Base-by-base conservation (phyloP, 2,329 filamentous ascomycete genomes). In the Fusarium zealandicum region DNA sequence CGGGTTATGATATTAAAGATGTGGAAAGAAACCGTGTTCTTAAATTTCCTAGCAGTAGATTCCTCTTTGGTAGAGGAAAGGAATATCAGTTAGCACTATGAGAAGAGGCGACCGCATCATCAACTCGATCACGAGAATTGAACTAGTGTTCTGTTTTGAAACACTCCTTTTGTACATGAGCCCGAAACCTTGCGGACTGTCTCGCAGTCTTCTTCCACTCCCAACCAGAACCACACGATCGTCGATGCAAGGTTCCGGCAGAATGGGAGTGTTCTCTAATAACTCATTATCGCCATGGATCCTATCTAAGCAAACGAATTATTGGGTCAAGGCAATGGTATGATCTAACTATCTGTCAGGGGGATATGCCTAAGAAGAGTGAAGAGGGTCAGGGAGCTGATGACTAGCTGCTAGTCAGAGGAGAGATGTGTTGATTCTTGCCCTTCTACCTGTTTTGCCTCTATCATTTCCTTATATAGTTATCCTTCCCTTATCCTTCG, bases 101-200 rank as follows among this genome's bases (percentile, higher is more conserved):
- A 22, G 78, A 41, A 53, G 76, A 78, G 4, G 57, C 54, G 8
- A 72, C 66, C 0, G 70, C 71, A 54, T 80, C 76, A 50, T 79
- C 75, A 22, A 79, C 70, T 0, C 78, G 78, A 1, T 63, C 44
- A 0, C 76, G 76, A 16, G 73, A 71, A 51, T 80, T 74, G 30
- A 80, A 69, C 76, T 76, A 79, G 52, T 80, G 76, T 0, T 72
- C 75, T 7, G 78, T 77, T 16, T 69, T 59, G 1, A 66, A 56
- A 54, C 80, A 80, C 54, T 77, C 72, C 33, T 64, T 74, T 75
- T 75, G 78, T 8, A 61, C 54, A n/a, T 68, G 40, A 6, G 75
- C 69, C 0, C 77, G 32, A 78, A 77, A 2, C 60, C 58, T 2
- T 46, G 35, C 17, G 81, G 63, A 0, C 64, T 68, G 6, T 75